Evolutionary conservation across 2,329 filamentous ascomycete species (phyloP).

Genomic region (Corynespora cassiicola): DNA sequence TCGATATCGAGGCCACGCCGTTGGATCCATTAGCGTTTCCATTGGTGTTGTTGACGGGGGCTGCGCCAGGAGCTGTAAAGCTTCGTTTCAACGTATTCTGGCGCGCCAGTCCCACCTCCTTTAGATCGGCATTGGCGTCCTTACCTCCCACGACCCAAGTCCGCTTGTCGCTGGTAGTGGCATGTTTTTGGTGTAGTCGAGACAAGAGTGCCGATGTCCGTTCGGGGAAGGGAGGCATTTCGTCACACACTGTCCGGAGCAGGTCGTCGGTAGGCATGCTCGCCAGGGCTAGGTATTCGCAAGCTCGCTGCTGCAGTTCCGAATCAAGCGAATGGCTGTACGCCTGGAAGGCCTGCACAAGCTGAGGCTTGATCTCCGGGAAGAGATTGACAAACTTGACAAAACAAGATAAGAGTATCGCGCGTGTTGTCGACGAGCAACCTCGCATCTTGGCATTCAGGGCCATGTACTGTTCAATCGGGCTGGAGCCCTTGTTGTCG

Average conservation of each 20-base stretch:
- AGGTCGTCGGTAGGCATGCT: constrained; percentile 89
- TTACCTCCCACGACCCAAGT: constrained; percentile 99
- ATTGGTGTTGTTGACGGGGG: constrained; percentile 37
- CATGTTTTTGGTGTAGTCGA: constrained; percentile 91
- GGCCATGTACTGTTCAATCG: constrained; percentile 95
- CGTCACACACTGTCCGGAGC: constrained; percentile 90
- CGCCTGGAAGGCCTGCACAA: constrained; percentile 85
- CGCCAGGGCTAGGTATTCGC: constrained; percentile 88
- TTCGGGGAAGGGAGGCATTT: constrained; percentile 98
- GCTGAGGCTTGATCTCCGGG: constrained; percentile 95
- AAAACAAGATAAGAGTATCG: constrained; percentile 93
- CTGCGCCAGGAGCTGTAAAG: constrained; percentile 67
- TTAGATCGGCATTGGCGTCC: constrained; percentile 83
- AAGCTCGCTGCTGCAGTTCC: constrained; percentile 94
- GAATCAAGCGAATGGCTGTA: constrained; percentile 96
- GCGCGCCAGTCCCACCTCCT: constrained; percentile 75
- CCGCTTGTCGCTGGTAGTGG: constrained; percentile 89
- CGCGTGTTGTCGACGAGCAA: constrained; percentile 87
- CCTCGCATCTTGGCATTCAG: constrained; percentile 88
- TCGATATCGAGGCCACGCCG: constrained; percentile 59
- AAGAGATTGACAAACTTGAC: constrained; percentile 98
- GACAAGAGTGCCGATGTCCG: constrained; percentile 90
- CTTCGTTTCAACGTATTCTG: constrained; percentile 85
- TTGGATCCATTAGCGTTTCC: constrained; percentile 49
- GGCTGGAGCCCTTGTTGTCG: constrained; percentile 88